A percentile compares a stretch with the other conserved stretches of the same genome.
These are phyloP conservation scores for Malassezia cuniculi DNA, from an alignment of 1,284 basidiomycete species.

Conservation along the genomic window DNA sequence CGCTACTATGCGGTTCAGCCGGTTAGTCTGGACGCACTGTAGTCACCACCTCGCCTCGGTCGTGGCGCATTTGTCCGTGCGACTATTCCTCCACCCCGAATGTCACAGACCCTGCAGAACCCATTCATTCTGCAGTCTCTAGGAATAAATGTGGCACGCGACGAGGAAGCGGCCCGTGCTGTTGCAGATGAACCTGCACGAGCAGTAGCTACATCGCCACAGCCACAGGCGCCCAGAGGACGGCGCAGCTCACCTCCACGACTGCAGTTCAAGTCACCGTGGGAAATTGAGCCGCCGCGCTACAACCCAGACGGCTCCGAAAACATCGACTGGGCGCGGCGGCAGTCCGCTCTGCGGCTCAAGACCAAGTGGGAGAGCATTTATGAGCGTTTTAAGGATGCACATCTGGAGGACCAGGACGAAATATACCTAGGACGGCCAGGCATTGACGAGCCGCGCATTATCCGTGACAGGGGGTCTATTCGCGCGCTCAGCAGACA, in stretches of 20 bases:
- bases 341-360: constrained; percentile 32
- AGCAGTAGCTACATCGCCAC: too few species aligned
- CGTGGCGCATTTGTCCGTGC: constrained; percentile 14
- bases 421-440: constrained; percentile 38
- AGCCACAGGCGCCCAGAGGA: too few species aligned
- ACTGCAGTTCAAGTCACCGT: too few species aligned
- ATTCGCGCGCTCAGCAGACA: constrained; percentile 20
- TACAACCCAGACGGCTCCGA: constrained; percentile 32
- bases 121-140: constrained; percentile 13
- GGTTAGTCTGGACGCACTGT: constrained; percentile 3
- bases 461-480: constrained; percentile 34
- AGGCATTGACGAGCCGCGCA: constrained; percentile 17
- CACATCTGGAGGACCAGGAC: constrained; percentile 36
- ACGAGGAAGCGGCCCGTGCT: too few species aligned
- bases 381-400: constrained; percentile 35
- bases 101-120: constrained; percentile 16
- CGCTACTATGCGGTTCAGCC: constrained; percentile 5
- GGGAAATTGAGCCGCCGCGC: constrained; percentile 15
- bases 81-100: too few species aligned
- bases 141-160: constrained; percentile 1
- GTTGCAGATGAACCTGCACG: too few species aligned
- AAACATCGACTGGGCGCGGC: constrained; percentile 28
- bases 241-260: too few species aligned
- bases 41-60: constrained; percentile 12
- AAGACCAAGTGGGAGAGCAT: constrained; percentile 39